Evolutionary conservation across 2,329 filamentous ascomycete species (phyloP).

Genomic region (Sporothrix brasiliensis): DNA sequence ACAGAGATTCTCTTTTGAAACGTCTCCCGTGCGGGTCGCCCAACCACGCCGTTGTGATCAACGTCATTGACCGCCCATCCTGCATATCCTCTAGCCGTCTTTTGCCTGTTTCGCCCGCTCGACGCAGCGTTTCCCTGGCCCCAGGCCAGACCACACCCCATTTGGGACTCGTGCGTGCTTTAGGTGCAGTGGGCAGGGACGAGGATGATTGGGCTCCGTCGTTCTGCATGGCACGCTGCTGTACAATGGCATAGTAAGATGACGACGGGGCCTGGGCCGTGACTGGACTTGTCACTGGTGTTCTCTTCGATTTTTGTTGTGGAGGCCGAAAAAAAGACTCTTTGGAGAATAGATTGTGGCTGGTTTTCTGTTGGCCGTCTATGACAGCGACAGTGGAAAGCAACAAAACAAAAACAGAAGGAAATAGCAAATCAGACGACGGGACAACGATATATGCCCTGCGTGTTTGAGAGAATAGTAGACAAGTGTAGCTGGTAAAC

Average conservation of each 20-base stretch:
- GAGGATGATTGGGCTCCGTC: slow-evolving; percentile 18
- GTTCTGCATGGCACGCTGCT: slow-evolving; percentile 24
- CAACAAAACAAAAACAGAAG: neutral
- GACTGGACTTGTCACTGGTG: neutral
- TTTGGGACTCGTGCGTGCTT: slow-evolving; percentile 12
- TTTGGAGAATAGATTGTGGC: slow-evolving; percentile 12
- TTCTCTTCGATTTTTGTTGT: neutral
- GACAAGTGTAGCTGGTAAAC: neutral
- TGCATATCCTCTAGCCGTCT: neutral
- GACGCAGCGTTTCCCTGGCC: slow-evolving; percentile 27
- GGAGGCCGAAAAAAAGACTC: neutral
- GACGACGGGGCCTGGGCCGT: neutral
- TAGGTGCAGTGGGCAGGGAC: slow-evolving; percentile 3
- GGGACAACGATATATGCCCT: neutral
- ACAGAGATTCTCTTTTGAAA: neutral
- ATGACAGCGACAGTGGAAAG: neutral
- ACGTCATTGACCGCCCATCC: slow-evolving; percentile 30
- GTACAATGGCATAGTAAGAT: neutral
- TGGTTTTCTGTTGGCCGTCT: neutral
- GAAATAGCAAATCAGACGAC: neutral
- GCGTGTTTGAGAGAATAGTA: neutral
- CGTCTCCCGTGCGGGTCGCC: slow-evolving; percentile 17
- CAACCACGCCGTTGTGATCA: slow-evolving; percentile 31
- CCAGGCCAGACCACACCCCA: slow-evolving; percentile 19
- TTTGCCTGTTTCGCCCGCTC: slow-evolving; percentile 3